Percentiles rank a stretch among this genome's conserved stretches.
Conservation (phyloP, 805 yeast species). For the Saccharomycopsis babjevae region DNA sequence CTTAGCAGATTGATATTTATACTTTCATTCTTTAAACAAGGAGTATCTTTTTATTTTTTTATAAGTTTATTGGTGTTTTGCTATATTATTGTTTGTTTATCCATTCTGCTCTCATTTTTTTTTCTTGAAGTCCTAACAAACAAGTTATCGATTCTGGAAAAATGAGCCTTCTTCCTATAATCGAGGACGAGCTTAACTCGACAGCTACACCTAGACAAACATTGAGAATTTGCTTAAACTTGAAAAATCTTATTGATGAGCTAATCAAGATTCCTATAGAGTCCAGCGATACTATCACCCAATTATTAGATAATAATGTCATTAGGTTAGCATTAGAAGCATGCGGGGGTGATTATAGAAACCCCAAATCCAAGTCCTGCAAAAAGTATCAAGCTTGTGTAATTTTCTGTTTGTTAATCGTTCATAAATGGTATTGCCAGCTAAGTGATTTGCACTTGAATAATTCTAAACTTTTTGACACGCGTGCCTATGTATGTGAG, state of each 20-base stretch:
- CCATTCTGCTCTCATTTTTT: background rate
- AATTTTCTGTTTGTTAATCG: slow-evolving; percentile 62
- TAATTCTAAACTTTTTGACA: slow-evolving; percentile 51
- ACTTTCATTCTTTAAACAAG: too few relatives aligned
- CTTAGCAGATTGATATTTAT: too few relatives aligned
- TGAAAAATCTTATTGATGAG: slow-evolving; percentile 58
- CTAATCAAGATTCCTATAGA: slow-evolving; percentile 52
- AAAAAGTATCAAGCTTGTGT: slow-evolving; percentile 57
- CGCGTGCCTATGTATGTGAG: slow-evolving; percentile 65
- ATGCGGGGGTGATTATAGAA: slow-evolving; percentile 71
- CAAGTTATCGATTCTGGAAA: background rate
- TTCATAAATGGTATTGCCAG: slow-evolving; percentile 68
- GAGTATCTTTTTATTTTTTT: too few relatives aligned
- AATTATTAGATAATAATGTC: slow-evolving; percentile 42
- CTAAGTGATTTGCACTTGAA: slow-evolving; percentile 50
- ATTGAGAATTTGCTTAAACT: slow-evolving; percentile 57
- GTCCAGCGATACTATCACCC: slow-evolving; percentile 33
- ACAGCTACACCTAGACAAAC: slow-evolving; percentile 58
- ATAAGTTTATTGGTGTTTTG: too few relatives aligned
- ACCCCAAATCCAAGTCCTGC: slow-evolving; percentile 41
- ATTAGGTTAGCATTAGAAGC: slow-evolving; percentile 55
- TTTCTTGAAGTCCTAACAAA: background rate
- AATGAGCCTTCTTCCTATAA: slow-evolving; percentile 3
- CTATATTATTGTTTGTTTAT: too few relatives aligned
- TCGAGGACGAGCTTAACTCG: slow-evolving; percentile 9